Base-by-base conservation (phyloP, 257 asterid species). In the Capsicum pubescens region DNA sequence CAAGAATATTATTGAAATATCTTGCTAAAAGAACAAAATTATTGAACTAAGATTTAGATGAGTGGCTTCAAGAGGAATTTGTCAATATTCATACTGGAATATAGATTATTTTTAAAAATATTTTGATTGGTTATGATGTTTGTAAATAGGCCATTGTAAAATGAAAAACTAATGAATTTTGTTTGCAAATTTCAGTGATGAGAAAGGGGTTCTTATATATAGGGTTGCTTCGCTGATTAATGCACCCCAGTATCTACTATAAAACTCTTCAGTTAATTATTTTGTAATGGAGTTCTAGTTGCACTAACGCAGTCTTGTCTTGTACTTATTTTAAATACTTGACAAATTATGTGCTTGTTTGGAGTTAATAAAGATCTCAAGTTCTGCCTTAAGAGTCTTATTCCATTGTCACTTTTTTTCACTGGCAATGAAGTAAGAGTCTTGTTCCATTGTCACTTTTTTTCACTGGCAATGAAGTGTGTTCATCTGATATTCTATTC, bases 181-280 rank as follows among this genome's bases (percentile, higher is more conserved):
- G 13, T 71, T 71, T 71, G 57, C 9, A 4, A 71, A 42, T 71
- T 44, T 59, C 44, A 48, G 50, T 74, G 57, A 52, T 76, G 63
- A 63, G 81, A 52, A 52, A 76, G 26, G 21, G 61, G 44, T 74
- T 76, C 48, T 76, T 26, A 76, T 14, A 26, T 76, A 9, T 16
- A 26, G 48, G 2, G 63, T 52, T 76, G 3, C 61, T 74, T 54
- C 0, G 26, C 63, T 2, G 7, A 52, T 76, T 76, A 52, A 26
- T 52, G 81, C 81, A 26, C 81, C 63, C n/a, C 64, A 8, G 58
- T 46, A 76, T 76, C 48, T 76, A 48, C 81, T 52, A 52, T 76
- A 14, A 15, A 54, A 50, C 48, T 54, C 60, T 26, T 12, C 60
- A 52, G 26, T 54, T 76, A 52, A 52, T 74, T 14, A 12, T 76